A percentile compares a stretch with the other conserved stretches of the same genome.
Conservation (phyloP, 2,329 filamentous ascomycete genomes). For the Phialocephala subalpina region DNA sequence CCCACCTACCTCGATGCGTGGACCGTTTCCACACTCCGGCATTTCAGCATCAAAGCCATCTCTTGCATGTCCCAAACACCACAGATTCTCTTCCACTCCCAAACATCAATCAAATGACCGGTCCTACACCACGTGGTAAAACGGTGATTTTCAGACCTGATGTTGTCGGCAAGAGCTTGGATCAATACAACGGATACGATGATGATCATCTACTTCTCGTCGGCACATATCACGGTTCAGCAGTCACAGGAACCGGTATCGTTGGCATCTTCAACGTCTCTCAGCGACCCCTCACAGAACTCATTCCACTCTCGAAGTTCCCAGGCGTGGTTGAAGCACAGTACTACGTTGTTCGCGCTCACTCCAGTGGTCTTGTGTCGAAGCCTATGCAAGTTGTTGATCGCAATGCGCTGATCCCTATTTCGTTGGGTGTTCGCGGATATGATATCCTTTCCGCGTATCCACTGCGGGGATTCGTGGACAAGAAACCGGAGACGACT, state of each 20-base stretch:
- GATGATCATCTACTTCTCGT: constrained; percentile 79
- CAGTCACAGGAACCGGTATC: constrained; percentile 75
- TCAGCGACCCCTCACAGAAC: constrained; percentile 66
- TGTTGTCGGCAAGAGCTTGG: constrained; percentile 73
- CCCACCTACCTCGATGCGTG: constrained; percentile 85
- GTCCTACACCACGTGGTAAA: constrained; percentile 71
- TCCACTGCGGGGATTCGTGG: constrained; percentile 65
- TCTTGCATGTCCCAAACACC: constrained; percentile 96
- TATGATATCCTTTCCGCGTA: constrained; percentile 87
- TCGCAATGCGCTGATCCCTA: constrained; percentile 61
- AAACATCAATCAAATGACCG: constrained; percentile 85
- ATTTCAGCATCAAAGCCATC: constrained; percentile 81
- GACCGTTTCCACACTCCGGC: constrained; percentile 77
- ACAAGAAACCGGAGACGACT: constrained; percentile 50
- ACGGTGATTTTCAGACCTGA: constrained; percentile 85
- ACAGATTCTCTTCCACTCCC: constrained; percentile 84
- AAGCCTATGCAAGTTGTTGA: constrained; percentile 54
- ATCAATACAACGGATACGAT: constrained; percentile 79
- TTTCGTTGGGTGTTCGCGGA: constrained; percentile 69
- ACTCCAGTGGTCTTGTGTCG: constrained; percentile 71
- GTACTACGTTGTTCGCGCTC: constrained; percentile 77
- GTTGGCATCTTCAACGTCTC: constrained; percentile 87
- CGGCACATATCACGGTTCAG: constrained; percentile 76
- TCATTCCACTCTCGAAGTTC: constrained; percentile 76
- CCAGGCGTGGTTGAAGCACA: constrained; percentile 68